Percentiles rank a stretch among this genome's conserved stretches.
phyloP scores from a whole-genome alignment of 2,329 filamentous ascomycete genomes.

The Cladosporium velox region DNA sequence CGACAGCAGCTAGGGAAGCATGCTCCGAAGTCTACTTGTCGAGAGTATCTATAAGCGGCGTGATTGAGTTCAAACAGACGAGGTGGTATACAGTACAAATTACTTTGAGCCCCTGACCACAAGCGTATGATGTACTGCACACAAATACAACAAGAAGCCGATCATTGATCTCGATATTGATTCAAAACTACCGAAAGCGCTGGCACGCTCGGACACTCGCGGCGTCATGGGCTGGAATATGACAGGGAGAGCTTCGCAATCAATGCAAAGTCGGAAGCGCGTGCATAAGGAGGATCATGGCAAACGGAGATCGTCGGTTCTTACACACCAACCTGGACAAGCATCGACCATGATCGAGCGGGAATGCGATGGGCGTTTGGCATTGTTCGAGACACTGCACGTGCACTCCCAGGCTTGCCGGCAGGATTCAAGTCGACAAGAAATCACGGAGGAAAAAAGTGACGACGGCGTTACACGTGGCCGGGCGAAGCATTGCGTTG shows the following conservation, averaged over 20 bases:
- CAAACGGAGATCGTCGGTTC: background rate
- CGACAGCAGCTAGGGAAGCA: background rate
- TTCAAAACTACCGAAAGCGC: background rate
- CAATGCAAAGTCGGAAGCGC: background rate
- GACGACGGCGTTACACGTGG: slow-evolving; percentile 9
- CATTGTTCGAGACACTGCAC: background rate
- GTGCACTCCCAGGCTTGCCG: background rate
- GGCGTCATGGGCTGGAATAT: background rate
- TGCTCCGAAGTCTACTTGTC: background rate
- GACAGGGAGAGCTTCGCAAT: slow-evolving; percentile 4
- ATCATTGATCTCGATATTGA: background rate
- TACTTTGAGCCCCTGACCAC: background rate
- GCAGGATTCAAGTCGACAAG: background rate
- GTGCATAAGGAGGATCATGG: background rate
- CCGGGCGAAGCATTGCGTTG: slow-evolving; percentile 3
- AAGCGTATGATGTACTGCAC: background rate
- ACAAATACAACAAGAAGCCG: background rate
- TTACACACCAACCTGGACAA: background rate
- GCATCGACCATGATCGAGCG: background rate
- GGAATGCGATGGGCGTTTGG: background rate
- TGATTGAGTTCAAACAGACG: background rate
- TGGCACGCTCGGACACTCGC: background rate
- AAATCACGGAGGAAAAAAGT: background rate
- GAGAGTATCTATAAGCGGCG: background rate
- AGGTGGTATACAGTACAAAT: background rate